phyloP scores from a whole-genome alignment of 148 eudicot genomes.

The Heliamphora exappendiculata region DNA sequence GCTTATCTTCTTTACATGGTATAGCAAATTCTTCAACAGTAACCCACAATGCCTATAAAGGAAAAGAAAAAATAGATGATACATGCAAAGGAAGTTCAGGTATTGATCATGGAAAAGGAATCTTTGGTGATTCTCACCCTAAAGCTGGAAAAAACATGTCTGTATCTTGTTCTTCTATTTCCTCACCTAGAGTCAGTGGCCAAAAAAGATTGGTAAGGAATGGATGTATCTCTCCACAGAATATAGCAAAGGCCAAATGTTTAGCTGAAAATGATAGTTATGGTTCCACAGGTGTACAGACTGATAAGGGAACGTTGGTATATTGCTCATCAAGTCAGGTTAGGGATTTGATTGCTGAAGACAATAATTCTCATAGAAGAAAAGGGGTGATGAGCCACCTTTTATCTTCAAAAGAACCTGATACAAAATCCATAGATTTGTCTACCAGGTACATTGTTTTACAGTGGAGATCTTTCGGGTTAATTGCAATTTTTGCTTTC shows the following conservation, averaged over 20 bases:
- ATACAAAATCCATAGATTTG: conserved; percentile 15
- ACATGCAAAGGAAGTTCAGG: conserved; percentile 19
- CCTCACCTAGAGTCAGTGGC: conserved; percentile 25
- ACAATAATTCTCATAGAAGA: conserved; percentile 27
- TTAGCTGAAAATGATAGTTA: conserved; percentile 28
- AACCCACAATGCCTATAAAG: conserved; percentile 24
- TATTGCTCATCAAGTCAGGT: conserved; percentile 23
- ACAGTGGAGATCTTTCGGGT: background rate
- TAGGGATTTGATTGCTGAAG: conserved; percentile 39
- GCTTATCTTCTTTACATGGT: conserved; percentile 15
- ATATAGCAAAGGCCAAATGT: conserved; percentile 54
- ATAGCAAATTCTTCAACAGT: conserved; percentile 13
- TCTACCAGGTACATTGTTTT: conserved; percentile 24
- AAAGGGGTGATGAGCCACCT: conserved; percentile 32
- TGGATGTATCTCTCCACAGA: conserved; percentile 78
- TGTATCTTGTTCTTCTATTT: conserved; percentile 20
- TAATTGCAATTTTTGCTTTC: background rate
- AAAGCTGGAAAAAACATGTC: conserved; percentile 20
- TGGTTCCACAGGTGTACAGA: conserved; percentile 14
- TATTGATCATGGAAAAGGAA: conserved; percentile 19
- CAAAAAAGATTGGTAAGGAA: conserved; percentile 67
- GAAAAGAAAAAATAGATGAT: conserved; percentile 33
- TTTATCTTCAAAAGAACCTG: conserved; percentile 25
- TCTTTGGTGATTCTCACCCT: conserved; percentile 19
- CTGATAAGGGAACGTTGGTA: conserved; percentile 7